Percentiles rank a stretch among this genome's conserved stretches.
Conservation (phyloP, 2,329 filamentous ascomycete species). For the Coniochaeta sp. region DNA sequence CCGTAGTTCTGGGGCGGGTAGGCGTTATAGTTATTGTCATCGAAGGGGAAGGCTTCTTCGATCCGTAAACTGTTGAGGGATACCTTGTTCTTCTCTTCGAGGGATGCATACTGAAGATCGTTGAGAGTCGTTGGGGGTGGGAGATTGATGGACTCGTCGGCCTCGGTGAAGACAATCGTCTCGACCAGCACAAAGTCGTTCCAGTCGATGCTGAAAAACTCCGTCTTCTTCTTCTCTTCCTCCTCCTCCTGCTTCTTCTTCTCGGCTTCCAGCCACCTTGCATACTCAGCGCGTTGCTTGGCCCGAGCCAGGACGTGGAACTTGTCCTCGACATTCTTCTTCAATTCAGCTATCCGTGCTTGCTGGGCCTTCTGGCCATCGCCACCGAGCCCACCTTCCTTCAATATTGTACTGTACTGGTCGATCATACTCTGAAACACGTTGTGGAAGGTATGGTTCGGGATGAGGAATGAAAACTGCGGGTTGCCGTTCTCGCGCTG, state of each 20-base stretch:
- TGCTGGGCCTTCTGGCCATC: conserved; percentile 61
- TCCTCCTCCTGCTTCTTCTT: conserved; percentile 85
- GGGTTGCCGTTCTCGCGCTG: conserved; percentile 86
- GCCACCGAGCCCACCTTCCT: conserved; percentile 59
- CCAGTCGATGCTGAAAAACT: conserved; percentile 90
- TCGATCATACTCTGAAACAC: conserved; percentile 91
- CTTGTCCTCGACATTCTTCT: conserved; percentile 69
- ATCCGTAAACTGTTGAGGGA: conserved; percentile 79
- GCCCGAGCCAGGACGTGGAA: conserved; percentile 74
- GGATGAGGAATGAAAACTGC: conserved; percentile 92
- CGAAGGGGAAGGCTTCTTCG: conserved; percentile 89
- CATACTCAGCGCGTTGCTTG: conserved; percentile 79
- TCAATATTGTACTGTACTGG: conserved; percentile 79
- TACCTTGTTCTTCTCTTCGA: conserved; percentile 90
- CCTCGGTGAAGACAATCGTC: conserved; percentile 85
- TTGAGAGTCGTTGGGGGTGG: conserved; percentile 83
- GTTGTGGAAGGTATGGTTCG: conserved; percentile 92
- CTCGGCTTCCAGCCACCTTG: conserved; percentile 75
- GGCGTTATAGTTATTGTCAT: conserved; percentile 52
- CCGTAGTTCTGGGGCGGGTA: conserved; percentile 36
- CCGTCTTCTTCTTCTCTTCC: conserved; percentile 68
- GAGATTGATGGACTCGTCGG: conserved; percentile 77
- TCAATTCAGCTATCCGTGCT: conserved; percentile 63
- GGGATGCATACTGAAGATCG: conserved; percentile 86
- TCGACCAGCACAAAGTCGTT: conserved; percentile 95